Evolutionary conservation across 352 stramenopile species (phyloP).

Genomic region (Phytophthora pini): DNA sequence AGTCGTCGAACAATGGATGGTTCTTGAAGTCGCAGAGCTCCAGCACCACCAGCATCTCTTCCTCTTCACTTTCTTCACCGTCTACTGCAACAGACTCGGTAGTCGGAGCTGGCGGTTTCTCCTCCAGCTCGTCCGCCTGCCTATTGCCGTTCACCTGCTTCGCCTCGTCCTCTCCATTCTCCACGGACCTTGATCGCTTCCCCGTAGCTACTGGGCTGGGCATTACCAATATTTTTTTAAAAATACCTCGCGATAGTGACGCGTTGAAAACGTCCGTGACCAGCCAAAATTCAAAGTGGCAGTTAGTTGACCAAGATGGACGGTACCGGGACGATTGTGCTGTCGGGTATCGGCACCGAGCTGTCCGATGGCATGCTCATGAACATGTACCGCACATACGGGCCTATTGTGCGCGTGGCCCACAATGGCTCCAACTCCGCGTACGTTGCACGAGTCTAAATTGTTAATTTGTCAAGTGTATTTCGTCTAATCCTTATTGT

Average conservation of each 20-base stretch:
- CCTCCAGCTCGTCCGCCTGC: conserved; percentile 8
- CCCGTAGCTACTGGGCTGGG: neutral
- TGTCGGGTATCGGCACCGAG: conserved; percentile 56
- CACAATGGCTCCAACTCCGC: conserved; percentile 57
- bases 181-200: conserved; percentile 5
- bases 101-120: conserved; percentile 11
- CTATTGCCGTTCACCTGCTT: conserved; percentile 12
- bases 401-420: conserved; percentile 58
- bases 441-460: conserved; percentile 40
- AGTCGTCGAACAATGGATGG: conserved; percentile 78
- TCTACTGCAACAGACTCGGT: conserved; percentile 7
- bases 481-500: conserved; percentile 1
- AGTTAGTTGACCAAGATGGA: conserved; percentile 12
- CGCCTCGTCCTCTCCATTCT: conserved; percentile 4
- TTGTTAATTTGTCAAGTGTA: neutral
- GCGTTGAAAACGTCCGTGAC: conserved; percentile 7
- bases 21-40: conserved; percentile 86
- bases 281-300: conserved; percentile 34
- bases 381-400: conserved; percentile 68
- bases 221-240: neutral
- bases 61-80: conserved; percentile 47
- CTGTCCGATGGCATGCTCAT: conserved; percentile 50
- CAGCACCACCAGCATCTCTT: conserved; percentile 75
- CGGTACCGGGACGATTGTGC: conserved; percentile 42
- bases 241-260: conserved; percentile 22